Base-by-base conservation (phyloP, 768 basidiomycete species). In the Trametes cingulata region DNA sequence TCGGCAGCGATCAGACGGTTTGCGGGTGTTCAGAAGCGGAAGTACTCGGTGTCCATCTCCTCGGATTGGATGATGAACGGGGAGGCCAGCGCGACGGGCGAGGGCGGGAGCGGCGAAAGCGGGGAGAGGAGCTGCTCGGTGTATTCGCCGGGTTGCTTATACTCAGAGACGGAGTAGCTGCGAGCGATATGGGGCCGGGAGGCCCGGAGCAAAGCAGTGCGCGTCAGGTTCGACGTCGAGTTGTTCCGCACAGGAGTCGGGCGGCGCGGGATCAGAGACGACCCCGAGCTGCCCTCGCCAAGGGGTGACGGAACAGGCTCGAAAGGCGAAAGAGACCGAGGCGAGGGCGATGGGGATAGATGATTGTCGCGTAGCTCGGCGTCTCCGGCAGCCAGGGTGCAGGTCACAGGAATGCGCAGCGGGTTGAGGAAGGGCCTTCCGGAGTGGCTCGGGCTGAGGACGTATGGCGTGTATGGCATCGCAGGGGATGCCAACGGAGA, bases 1-100 rank as follows among this genome's bases (percentile, higher is more conserved):
- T n/a, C n/a, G n/a, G n/a, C n/a, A n/a, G n/a, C n/a, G n/a, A n/a
- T n/a, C n/a, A n/a, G n/a, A 20, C 20, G 36, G 20, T 12, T 7
- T 12, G 40, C n/a, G 20, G 14, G 27, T 1, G 15, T 51, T 36
- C 19, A 48, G 29, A 55, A 54, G 13, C 59, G 52, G 35, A 63
- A 63, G 41, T 58, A 63, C n/a, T 35, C 45, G 20, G 42, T 48
- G 12, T 58, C 56, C 19, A 53, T 15, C 25, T 51, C 42, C 19
- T 47, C 29, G 19, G 61, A 45, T 24, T 42, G 55, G 25, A 58
- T 54, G 33, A 43, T 49, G 52, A 63, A 63, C 1, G 61, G 61
- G 5, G 61, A 63, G 4, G 61, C 61, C 2, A 63, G 56, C 8
- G 52, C 19, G 24, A 50, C 22, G 3, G 61, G 37, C 9, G 56